Percentiles rank a stretch among this genome's conserved stretches.
These are phyloP conservation scores for Pelagomonas calceolata DNA, from an alignment of 108 stramenopile genomes.

Conservation along the genomic window DNA sequence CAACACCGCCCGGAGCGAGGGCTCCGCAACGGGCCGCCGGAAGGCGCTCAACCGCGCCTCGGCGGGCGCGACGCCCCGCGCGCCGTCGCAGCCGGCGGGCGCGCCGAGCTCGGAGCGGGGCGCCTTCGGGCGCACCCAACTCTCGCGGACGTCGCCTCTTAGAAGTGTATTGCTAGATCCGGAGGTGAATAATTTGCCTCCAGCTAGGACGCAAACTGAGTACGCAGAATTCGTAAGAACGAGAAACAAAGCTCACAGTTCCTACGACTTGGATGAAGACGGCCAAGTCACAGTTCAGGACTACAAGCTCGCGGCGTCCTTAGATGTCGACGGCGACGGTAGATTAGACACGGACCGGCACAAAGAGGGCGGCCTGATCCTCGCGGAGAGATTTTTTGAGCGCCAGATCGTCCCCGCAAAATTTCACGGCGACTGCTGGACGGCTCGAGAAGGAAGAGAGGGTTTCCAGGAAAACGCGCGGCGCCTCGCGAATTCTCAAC, in stretches of 20 bases:
- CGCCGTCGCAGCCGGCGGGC: too few relatives aligned
- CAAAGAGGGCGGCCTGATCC: slow-evolving; percentile 23
- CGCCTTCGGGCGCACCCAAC: too few relatives aligned
- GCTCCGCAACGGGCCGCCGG: too few relatives aligned
- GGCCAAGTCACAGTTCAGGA: slow-evolving; percentile 28
- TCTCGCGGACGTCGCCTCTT: slow-evolving; percentile 16
- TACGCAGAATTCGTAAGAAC: slow-evolving; percentile 12
- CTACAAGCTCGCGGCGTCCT: slow-evolving; percentile 23
- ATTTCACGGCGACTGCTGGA: slow-evolving; percentile 8
- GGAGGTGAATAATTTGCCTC: slow-evolving; percentile 31
- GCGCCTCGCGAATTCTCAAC: slow-evolving; percentile 8
- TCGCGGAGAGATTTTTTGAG: slow-evolving; percentile 24
- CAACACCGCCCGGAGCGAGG: too few relatives aligned
- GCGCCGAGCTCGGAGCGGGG: too few relatives aligned
- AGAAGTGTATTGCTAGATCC: slow-evolving; percentile 22
- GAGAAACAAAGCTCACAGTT: slow-evolving; percentile 22
- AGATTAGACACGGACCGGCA: slow-evolving; percentile 19
- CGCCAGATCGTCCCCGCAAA: slow-evolving; percentile 10
- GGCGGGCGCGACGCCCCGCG: too few relatives aligned
- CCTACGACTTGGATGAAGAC: slow-evolving; percentile 34
- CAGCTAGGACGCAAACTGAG: slow-evolving; percentile 15
- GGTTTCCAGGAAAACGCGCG: slow-evolving; percentile 17
- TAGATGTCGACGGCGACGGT: slow-evolving; percentile 29
- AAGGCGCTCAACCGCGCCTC: too few relatives aligned
- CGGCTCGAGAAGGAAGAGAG: background rate